Evolutionary conservation across 345 rosid genomes (phyloP), one percentile per base, ranked within the genome.

Genomic region (Hirschfeldia incana): DNA sequence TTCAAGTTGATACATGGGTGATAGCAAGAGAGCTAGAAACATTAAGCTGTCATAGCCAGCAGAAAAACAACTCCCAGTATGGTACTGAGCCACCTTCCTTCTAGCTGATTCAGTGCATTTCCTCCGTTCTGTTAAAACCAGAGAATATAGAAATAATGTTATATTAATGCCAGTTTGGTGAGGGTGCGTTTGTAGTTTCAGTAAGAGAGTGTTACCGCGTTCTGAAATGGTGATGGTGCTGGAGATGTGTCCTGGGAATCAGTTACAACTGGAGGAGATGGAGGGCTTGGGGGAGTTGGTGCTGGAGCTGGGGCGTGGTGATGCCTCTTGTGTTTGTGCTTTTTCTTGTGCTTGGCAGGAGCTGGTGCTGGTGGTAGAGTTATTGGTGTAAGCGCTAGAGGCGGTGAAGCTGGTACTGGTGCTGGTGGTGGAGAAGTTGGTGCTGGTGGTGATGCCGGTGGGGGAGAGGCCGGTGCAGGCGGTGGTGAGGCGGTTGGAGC

Each of bases 221-320:
- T 85, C 80, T 75, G 80, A 65, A 80, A 80, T 51, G 98, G 97
- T 9, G 96, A 85, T 78, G 97, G 97, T 75, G 97, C 97, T 51
- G 97, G 98, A 30, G 88, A 78, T 16, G 87, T 83, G 69, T 88
- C 96, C 55, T 87, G 88, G 1, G 89, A 65, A 33, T 79, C 88
- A 69, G 90, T 74, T 13, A 85, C 65, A 5, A 91, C 76, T 27
- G 97, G 93, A 61, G 98, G 97, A 66, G 95, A 82, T n/a, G 98
- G 97, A 17, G 98, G 98, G 81, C 98, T 90, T 7, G 86, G 89
- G 21, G 84, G 83, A 13, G 28, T 76, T 73, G 97, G 97, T 64
- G 89, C 94, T 30, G 92, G 90, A 28, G 97, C 94, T 61, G 88
- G 91, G 11, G 92, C 88, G 46, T 86, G 83, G 80, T 76, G 94